These are phyloP conservation scores for Coemansia sp. DNA, from an alignment of 192 early-diverging fungal species.

Conservation along the genomic window DNA sequence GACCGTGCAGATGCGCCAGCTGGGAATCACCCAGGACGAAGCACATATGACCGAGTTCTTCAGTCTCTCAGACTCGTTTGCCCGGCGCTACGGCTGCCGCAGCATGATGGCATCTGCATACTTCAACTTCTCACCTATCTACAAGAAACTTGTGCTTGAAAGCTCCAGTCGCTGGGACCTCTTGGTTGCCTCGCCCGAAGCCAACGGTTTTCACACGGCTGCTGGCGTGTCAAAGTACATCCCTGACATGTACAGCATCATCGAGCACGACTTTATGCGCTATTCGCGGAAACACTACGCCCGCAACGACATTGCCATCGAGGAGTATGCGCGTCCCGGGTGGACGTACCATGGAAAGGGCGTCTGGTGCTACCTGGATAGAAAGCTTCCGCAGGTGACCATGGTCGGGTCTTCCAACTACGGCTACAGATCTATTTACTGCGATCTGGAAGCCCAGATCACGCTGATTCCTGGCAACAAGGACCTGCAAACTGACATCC, in stretches of 20 bases:
- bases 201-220: conserved; percentile 91
- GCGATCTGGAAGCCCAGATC: conserved; percentile 88
- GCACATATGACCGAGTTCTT: conserved; percentile 64
- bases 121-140: conserved; percentile 82
- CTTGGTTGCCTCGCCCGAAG: conserved; percentile 85
- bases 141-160: conserved; percentile 64
- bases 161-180: conserved; percentile 68
- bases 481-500: conserved; percentile 60
- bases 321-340: conserved; percentile 74
- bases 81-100: conserved; percentile 53
- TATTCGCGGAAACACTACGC: conserved; percentile 44
- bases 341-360: conserved; percentile 99
- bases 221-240: conserved; percentile 84
- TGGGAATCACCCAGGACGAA: conserved; percentile 82
- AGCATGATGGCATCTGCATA: conserved; percentile 86
- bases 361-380: conserved; percentile 70
- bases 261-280: conserved; percentile 72
- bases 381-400: conserved; percentile 68
- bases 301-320: conserved; percentile 59
- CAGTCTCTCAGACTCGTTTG: conserved; percentile 48
- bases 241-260: conserved; percentile 87
- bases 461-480: conserved; percentile 71
- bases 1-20: conserved; percentile 82
- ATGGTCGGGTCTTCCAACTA: conserved; percentile 94
- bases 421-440: conserved; percentile 85